Conservation (phyloP, 169 alveolate species). For the Ichthyophthirius multifiliis region DNA sequence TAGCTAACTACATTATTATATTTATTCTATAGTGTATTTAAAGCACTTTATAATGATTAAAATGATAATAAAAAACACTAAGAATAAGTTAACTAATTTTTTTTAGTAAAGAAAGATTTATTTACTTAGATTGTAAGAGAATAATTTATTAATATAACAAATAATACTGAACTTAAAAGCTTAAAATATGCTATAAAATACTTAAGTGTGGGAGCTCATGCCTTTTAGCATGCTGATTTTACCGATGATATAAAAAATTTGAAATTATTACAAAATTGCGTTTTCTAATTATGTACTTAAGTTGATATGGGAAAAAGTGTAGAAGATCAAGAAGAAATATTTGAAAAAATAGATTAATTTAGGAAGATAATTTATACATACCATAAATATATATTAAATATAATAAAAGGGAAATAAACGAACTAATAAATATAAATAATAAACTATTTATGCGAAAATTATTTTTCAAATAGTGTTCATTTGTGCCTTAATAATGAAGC, state of each 20-base stretch:
- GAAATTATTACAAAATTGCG: neutral
- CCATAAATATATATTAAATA: neutral
- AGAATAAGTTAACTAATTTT: neutral
- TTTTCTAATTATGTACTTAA: neutral
- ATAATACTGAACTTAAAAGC: neutral
- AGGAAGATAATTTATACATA: neutral
- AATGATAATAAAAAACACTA: neutral
- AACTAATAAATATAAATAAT: neutral
- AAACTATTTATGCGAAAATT: neutral
- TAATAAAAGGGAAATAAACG: neutral
- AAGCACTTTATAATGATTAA: constrained; percentile 1
- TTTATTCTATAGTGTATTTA: neutral
- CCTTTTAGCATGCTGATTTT: neutral
- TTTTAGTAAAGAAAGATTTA: neutral
- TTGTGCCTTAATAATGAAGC: neutral
- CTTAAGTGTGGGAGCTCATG: neutral
- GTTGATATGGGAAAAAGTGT: neutral
- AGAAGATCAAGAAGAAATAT: neutral
- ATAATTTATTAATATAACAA: neutral
- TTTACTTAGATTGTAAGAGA: neutral
- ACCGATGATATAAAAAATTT: neutral
- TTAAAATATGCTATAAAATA: neutral
- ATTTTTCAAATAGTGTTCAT: neutral
- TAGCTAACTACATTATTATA: neutral
- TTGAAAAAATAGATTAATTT: neutral